A percentile compares a stretch with the other conserved stretches of the same genome.
phyloP scores from a whole-genome alignment of 495 filamentous ascomycete genomes.

The Neurospora sp. region DNA sequence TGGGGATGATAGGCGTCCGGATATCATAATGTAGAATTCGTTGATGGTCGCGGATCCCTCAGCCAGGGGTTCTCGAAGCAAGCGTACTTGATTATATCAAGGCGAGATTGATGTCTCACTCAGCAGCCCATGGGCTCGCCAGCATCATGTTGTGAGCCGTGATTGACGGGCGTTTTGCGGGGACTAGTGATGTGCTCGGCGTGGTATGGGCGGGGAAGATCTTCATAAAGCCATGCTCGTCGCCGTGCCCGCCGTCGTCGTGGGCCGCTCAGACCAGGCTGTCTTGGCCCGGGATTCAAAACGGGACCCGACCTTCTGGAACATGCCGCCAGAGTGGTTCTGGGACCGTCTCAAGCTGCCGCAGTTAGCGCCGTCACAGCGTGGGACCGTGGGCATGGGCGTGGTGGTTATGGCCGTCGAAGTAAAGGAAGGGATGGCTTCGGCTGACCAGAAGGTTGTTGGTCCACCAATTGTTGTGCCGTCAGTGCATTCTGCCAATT shows the following conservation, averaged over 20 bases:
- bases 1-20: not conserved
- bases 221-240: not conserved
- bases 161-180: not conserved
- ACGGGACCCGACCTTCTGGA: not conserved
- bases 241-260: not conserved
- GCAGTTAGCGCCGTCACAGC: not conserved
- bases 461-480: not conserved
- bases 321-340: not conserved
- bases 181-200: not conserved
- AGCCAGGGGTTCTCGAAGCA: not conserved
- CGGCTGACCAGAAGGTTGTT: not conserved
- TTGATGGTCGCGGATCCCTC: not conserved
- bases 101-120: not conserved
- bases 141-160: not conserved
- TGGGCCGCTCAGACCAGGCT: not conserved
- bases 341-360: not conserved
- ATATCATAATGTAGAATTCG: not conserved
- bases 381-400: not conserved
- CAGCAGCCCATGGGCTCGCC: not conserved
- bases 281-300: not conserved
- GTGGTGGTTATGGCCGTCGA: not conserved
- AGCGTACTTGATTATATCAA: not conserved
- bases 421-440: not conserved
- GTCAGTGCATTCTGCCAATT: not conserved
- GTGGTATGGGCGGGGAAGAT: not conserved